Percentiles rank a stretch among this genome's conserved stretches.
Evolutionary conservation across 352 stramenopile genomes (phyloP).

Genomic region (Thraustochytrium striatum): DNA sequence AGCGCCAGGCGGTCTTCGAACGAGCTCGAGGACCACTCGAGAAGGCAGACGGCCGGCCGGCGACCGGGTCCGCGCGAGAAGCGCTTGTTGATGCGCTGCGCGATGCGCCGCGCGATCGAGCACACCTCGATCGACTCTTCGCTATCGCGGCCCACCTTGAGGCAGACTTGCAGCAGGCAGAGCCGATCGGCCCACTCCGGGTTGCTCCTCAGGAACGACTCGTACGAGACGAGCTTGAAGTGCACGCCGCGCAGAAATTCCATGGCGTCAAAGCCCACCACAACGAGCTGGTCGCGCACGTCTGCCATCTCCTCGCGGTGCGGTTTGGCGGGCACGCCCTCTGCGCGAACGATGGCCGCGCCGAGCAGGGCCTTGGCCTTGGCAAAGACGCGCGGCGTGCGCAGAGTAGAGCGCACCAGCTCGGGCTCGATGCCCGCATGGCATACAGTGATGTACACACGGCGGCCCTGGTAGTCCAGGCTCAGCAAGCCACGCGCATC

Average conservation of each 20-base stretch:
- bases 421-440: slow-evolving; percentile 25
- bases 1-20: slow-evolving; percentile 71
- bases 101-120: neutral
- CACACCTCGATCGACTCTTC: slow-evolving; percentile 34
- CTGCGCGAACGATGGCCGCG: neutral
- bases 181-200: slow-evolving; percentile 73
- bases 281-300: slow-evolving; percentile 58
- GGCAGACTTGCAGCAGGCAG: slow-evolving; percentile 61
- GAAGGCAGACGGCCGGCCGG: slow-evolving; percentile 21
- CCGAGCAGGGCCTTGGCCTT: slow-evolving; percentile 21
- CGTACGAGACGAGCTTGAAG: slow-evolving; percentile 90
- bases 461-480: slow-evolving; percentile 32
- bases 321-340: no score
- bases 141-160: neutral
- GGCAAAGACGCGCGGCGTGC: neutral
- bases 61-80: neutral
- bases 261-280: slow-evolving; percentile 84
- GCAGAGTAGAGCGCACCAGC: slow-evolving; percentile 1
- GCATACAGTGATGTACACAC: slow-evolving; percentile 36
- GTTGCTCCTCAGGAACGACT: slow-evolving; percentile 80
- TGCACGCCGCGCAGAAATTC: slow-evolving; percentile 93
- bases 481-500: slow-evolving; percentile 28
- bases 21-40: slow-evolving; percentile 32
- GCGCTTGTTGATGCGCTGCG: slow-evolving; percentile 72
- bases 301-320: neutral